Evolutionary conservation across 208 protist species (phyloP).

Genomic region (Plasmodiophora brassicae): DNA sequence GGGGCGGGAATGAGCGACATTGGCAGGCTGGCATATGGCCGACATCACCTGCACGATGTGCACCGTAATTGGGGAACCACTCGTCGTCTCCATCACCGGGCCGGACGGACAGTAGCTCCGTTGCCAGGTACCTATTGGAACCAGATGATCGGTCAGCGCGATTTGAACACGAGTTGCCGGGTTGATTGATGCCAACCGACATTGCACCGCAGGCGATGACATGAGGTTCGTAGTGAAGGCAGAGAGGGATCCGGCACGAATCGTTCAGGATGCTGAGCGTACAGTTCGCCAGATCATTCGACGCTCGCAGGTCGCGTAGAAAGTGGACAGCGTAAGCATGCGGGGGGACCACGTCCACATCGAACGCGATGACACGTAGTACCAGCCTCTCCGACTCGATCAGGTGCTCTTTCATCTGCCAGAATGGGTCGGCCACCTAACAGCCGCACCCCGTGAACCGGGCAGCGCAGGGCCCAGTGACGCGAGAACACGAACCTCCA

Average conservation of each 20-base stretch:
- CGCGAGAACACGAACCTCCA: not conserved
- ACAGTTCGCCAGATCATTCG: not conserved
- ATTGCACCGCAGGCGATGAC: not conserved
- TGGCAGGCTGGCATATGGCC: not conserved
- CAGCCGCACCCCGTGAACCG: no score
- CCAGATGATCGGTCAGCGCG: not conserved
- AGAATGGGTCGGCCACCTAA: not conserved
- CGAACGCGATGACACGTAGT: not conserved
- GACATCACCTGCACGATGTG: not conserved
- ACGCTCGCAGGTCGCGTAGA: not conserved
- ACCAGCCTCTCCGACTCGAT: not conserved
- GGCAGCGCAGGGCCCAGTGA: not conserved
- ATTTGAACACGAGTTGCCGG: not conserved
- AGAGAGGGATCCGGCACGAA: not conserved
- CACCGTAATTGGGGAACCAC: not conserved
- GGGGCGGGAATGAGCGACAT: not conserved
- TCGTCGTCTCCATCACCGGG: not conserved
- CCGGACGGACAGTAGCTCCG: not conserved
- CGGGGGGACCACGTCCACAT: not conserved
- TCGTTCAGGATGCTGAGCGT: not conserved
- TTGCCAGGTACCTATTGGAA: not conserved
- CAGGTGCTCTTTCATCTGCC: not conserved
- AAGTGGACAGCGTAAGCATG: not conserved
- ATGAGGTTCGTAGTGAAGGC: not conserved
- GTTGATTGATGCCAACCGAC: no score